phyloP scores from a whole-genome alignment of 2,329 filamentous ascomycete genomes.

The Colletotrichum orchidophilum region DNA sequence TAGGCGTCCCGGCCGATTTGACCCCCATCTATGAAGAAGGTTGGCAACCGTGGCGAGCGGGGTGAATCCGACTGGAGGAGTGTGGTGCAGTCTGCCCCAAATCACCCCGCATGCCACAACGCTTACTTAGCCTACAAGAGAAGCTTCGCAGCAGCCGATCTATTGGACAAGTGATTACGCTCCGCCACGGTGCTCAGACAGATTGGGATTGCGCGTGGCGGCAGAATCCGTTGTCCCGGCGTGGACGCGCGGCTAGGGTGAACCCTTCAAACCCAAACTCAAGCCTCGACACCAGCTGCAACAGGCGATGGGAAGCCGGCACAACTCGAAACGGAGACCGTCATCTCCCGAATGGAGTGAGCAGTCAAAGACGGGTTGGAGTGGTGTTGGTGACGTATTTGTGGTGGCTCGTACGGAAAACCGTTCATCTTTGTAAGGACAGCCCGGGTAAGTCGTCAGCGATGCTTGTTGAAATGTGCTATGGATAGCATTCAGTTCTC shows the following conservation, averaged over 20 bases:
- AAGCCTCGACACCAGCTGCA: neutral
- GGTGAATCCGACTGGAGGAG: neutral
- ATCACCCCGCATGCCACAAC: neutral
- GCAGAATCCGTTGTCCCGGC: neutral
- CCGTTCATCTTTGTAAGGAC: neutral
- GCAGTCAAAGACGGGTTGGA: too few relatives aligned
- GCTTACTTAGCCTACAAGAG: neutral
- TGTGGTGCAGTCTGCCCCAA: neutral
- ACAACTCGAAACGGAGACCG: slow-evolving; percentile 8
- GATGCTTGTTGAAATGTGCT: neutral
- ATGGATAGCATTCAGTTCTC: neutral
- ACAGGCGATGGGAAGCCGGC: neutral
- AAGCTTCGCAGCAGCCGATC: neutral
- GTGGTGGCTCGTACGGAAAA: neutral
- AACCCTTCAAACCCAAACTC: slow-evolving; percentile 1
- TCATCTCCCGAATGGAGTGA: neutral
- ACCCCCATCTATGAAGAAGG: neutral
- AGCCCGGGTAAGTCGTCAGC: neutral
- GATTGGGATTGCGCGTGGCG: neutral
- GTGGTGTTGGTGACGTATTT: neutral
- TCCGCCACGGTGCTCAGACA: neutral
- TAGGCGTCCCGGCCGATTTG: neutral
- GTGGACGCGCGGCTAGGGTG: slow-evolving; percentile 9
- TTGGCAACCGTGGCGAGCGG: neutral
- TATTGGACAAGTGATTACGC: neutral